Conservation (phyloP, 2,329 filamentous ascomycete genomes). For the Hypoxylon sp. region DNA sequence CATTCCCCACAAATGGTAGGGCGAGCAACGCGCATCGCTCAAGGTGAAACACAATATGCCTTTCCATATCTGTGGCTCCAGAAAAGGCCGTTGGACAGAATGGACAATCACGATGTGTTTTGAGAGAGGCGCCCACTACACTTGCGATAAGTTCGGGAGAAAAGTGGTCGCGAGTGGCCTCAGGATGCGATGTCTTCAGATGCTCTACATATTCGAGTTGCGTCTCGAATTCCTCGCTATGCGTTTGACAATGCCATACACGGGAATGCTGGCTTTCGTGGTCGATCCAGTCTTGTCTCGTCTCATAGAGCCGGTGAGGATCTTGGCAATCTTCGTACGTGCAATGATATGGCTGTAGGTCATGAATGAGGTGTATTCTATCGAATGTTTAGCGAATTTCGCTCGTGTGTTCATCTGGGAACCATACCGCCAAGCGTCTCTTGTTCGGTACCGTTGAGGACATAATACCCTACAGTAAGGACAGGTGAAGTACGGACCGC, state of each 20-base stretch:
- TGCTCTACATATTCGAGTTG: constrained; percentile 27
- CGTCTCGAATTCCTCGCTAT: constrained; percentile 39
- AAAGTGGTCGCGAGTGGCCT: neutral
- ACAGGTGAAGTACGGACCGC: constrained; percentile 28
- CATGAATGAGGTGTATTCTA: constrained; percentile 37
- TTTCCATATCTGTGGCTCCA: neutral
- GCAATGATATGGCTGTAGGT: constrained; percentile 43
- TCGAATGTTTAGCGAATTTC: neutral
- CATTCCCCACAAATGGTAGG: neutral
- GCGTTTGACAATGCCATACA: constrained; percentile 37
- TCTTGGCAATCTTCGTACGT: constrained; percentile 42
- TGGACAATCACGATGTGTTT: neutral
- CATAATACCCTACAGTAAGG: constrained; percentile 38
- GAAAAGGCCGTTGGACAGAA: constrained; percentile 2
- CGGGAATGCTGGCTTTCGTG: constrained; percentile 41
- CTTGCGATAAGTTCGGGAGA: neutral
- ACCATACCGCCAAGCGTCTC: constrained; percentile 22
- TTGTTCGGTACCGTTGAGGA: constrained; percentile 29
- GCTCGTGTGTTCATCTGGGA: neutral
- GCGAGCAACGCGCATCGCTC: neutral
- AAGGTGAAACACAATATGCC: neutral
- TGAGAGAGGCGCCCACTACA: neutral
- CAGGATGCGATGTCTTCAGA: neutral
- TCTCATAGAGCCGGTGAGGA: constrained; percentile 35
- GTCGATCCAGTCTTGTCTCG: constrained; percentile 41